A percentile compares a stretch with the other conserved stretches of the same genome.
phyloP scores from a whole-genome alignment of 805 yeast species.

The Metschnikowia similis region DNA sequence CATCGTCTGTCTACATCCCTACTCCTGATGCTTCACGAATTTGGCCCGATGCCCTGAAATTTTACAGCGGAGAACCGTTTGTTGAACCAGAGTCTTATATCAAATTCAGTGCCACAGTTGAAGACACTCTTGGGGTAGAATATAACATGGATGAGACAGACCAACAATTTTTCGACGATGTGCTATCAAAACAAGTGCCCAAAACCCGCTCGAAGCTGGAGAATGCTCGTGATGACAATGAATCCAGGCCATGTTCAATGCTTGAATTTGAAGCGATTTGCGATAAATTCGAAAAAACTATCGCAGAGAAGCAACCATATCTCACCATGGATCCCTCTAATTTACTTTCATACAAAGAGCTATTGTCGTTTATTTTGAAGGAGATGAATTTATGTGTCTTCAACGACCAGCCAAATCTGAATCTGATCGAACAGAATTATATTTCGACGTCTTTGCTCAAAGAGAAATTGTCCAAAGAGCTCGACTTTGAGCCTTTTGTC shows the following conservation, averaged over 20 bases:
- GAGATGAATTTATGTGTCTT: constrained; percentile 27
- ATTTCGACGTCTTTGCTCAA: constrained; percentile 57
- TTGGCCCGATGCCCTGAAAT: constrained; percentile 75
- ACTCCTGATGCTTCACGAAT: constrained; percentile 89
- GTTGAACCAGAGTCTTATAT: constrained; percentile 74
- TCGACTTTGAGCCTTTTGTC: constrained; percentile 50
- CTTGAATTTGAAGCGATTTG: constrained; percentile 82
- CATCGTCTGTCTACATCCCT: constrained; percentile 70
- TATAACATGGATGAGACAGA: constrained; percentile 91
- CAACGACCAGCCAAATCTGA: constrained; percentile 20
- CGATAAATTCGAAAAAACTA: constrained; percentile 67
- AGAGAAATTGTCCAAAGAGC: constrained; percentile 50
- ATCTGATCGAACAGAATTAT: constrained; percentile 27
- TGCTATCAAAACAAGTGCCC: constrained; percentile 35
- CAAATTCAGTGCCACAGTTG: constrained; percentile 91
- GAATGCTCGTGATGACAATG: constrained; percentile 11
- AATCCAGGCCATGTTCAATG: constrained; percentile 50
- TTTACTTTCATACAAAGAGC: constrained; percentile 64
- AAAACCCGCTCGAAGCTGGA: constrained; percentile 15
- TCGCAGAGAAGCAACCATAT: constrained; percentile 83
- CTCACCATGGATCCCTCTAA: constrained; percentile 79
- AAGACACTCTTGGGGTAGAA: constrained; percentile 81
- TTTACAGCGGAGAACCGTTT: constrained; percentile 60
- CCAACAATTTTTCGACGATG: constrained; percentile 54
- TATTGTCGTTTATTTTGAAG: constrained; percentile 47